These are phyloP conservation scores for Capronia coronata DNA, from an alignment of 2,329 filamentous ascomycete species.

Conservation along the genomic window DNA sequence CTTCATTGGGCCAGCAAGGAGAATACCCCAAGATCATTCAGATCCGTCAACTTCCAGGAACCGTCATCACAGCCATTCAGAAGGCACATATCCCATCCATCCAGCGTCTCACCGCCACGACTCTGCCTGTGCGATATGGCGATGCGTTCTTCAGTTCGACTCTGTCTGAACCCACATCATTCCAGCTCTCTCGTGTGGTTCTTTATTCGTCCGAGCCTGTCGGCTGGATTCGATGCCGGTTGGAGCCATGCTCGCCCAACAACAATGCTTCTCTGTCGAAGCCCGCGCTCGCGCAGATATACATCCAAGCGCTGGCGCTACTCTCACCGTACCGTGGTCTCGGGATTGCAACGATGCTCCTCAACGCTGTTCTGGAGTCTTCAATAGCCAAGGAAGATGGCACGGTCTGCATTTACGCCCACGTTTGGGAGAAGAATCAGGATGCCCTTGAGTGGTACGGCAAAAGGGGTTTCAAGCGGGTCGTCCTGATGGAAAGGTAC, in stretches of 20 bases:
- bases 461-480: conserved; percentile 51
- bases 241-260: conserved; percentile 33
- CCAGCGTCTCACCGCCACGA: conserved; percentile 51
- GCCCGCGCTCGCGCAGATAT: conserved; percentile 42
- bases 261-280: conserved; percentile 5
- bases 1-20: not conserved
- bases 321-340: conserved; percentile 54
- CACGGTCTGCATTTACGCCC: conserved; percentile 49
- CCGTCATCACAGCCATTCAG: conserved; percentile 49
- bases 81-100: conserved; percentile 50
- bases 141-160: conserved; percentile 56
- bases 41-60: conserved; percentile 40
- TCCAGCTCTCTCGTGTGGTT: conserved; percentile 53
- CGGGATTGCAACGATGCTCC: conserved; percentile 52
- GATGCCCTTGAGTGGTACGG: conserved; percentile 57
- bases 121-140: conserved; percentile 57
- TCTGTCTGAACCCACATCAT: conserved; percentile 48
- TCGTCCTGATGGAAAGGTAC: conserved; percentile 49
- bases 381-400: conserved; percentile 14
- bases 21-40: not conserved
- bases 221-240: conserved; percentile 44
- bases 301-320: conserved; percentile 56
- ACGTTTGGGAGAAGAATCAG: conserved; percentile 58
- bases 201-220: conserved; percentile 46
- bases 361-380: conserved; percentile 39